Evolutionary conservation across 2,329 filamentous ascomycete genomes (phyloP), one percentile per base, ranked within the genome.

Genomic region (Colletotrichum siamense): DNA sequence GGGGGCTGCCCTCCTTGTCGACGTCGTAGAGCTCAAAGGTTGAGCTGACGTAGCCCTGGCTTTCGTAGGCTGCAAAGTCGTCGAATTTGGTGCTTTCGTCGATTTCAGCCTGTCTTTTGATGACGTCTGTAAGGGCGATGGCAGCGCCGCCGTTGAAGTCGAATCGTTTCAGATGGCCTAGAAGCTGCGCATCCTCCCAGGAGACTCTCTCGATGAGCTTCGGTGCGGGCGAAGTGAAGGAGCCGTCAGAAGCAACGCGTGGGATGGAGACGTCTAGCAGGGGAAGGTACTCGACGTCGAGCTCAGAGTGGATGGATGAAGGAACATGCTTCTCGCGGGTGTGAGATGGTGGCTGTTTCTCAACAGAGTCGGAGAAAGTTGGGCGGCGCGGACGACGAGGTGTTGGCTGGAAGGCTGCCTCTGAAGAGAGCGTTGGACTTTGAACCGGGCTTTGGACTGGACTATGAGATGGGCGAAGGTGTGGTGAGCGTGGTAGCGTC

Each of bases 21-120:
- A 92, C 85, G 77, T 92, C 90, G 79, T 91, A 92, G 6, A 92
- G 88, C 78, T 91, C 90, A 77, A 90, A 91, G 18, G 90, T 89
- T 4, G 88, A 88, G 74, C 89, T 88, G 5, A 85, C 85, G 52
- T 87, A 87, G 36, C 81, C 80, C 32, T 85, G 83, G 9, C 83
- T 81, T 55, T 87, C 85, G 49, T 82, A 84, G 9, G 82, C 79
- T 2, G 84, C 84, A 79, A 84, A 84, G 44, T 81, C 80, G 16
- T 79, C 73, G 39, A 88, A 84, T 10, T 84, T 65, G 18, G 79
- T 72, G 4, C 79, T 73, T 26, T 79, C 73, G 24, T 85, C 82
- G 9, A 86, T 81, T 12, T 87, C 85, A 10, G 79, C 67, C 66
- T 82, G 82, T 64, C 78, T 77, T 10, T 78, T 77, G 71, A 85